A percentile compares a stretch with the other conserved stretches of the same genome.
phyloP scores from a whole-genome alignment of 75 land plant genomes.

The Adiantum capillusveneris region DNA sequence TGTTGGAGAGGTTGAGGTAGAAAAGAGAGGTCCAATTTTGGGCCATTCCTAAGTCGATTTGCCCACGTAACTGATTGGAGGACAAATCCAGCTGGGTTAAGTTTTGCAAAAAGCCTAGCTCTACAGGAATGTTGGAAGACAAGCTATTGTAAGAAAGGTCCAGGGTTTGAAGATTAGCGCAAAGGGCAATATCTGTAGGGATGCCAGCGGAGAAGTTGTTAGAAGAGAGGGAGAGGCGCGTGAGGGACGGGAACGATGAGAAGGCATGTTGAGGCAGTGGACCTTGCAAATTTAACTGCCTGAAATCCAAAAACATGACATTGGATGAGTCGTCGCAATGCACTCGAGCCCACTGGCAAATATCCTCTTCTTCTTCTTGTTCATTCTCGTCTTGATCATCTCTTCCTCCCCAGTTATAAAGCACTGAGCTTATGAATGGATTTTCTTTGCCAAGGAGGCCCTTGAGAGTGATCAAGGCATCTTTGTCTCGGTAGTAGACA shows the following conservation, averaged over 20 bases:
- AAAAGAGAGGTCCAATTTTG: background rate
- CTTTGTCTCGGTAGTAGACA: background rate
- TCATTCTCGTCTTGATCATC: no score
- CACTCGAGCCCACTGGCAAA: background rate
- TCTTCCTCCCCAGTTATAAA: background rate
- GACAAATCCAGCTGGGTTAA: conserved; percentile 3
- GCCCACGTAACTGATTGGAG: conserved; percentile 1
- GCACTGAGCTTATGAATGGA: background rate
- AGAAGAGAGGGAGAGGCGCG: background rate
- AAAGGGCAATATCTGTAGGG: background rate
- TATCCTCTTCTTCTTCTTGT: background rate
- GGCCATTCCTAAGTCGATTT: background rate
- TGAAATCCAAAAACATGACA: conserved; percentile 4
- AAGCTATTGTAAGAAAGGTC: conserved; percentile 7
- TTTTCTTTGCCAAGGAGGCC: background rate
- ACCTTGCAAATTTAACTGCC: background rate
- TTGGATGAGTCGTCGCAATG: background rate
- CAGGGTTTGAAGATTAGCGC: conserved; percentile 3
- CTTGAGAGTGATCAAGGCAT: conserved; percentile 2
- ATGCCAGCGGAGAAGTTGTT: conserved; percentile 8
- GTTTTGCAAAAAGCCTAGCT: background rate
- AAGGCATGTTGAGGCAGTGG: background rate
- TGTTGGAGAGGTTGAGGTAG: conserved; percentile 3
- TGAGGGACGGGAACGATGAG: background rate
- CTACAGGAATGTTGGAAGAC: background rate